Conservation (phyloP, 2,329 filamentous ascomycete species). For the Thermothelomyces thermophilus region DNA sequence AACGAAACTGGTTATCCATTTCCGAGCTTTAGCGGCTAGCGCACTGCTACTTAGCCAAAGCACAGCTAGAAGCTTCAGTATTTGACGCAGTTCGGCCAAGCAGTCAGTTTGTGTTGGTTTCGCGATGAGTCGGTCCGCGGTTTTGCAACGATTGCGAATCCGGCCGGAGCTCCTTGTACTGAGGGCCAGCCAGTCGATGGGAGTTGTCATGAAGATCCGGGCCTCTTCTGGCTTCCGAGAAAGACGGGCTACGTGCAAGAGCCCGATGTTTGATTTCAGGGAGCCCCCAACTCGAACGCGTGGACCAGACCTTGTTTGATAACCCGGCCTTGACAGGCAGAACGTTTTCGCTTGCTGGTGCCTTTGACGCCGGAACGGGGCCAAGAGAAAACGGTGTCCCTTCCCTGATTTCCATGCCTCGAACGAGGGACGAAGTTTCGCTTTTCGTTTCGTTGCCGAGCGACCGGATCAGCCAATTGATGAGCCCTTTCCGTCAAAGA, state of each 20-base stretch:
- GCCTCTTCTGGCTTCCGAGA: no score
- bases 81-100: constrained; percentile 5
- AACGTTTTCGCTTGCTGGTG: no score
- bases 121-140: not conserved
- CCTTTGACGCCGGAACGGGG: no score
- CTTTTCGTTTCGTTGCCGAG: not conserved
- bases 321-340: no score
- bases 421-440: no score
- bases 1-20: constrained; percentile 3
- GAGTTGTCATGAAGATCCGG: no score
- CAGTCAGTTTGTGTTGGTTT: not conserved
- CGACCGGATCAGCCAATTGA: not conserved
- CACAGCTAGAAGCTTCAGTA: constrained; percentile 16
- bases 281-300: no score
- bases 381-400: no score
- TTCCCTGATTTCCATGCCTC: no score
- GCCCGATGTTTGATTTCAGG: no score
- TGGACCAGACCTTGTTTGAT: no score
- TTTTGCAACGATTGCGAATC: not conserved
- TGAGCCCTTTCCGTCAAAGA: not conserved
- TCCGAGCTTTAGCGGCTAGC: constrained; percentile 9
- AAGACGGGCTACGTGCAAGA: no score
- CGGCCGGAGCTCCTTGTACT: not conserved
- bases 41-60: constrained; percentile 10
- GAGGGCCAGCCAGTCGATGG: not conserved